A percentile compares a stretch with the other conserved stretches of the same genome.
Evolutionary conservation across 768 basidiomycete genomes (phyloP).

Genomic region (Amanita molliuscula): DNA sequence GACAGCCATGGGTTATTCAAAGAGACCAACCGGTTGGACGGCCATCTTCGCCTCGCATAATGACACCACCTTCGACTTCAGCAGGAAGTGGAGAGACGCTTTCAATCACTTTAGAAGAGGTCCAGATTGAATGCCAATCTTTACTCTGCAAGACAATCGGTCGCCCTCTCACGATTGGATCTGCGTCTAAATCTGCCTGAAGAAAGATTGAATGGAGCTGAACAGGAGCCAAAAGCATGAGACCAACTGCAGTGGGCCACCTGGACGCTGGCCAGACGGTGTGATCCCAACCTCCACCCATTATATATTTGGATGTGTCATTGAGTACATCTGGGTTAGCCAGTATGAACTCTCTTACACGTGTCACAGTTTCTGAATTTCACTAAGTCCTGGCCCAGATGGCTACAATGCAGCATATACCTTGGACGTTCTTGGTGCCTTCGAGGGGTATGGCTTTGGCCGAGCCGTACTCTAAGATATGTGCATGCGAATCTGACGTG

Average conservation of each 20-base stretch:
- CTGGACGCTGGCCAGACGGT: conserved; percentile 51
- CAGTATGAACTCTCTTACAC: conserved; percentile 52
- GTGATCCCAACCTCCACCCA: conserved; percentile 90
- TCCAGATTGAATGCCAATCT: conserved; percentile 87
- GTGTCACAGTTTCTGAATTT: conserved; percentile 45
- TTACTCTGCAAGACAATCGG: conserved; percentile 75
- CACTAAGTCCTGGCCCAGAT: background rate
- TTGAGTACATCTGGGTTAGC: conserved; percentile 43
- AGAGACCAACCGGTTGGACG: conserved; percentile 53
- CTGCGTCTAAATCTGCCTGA: conserved; percentile 66
- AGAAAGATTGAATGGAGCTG: background rate
- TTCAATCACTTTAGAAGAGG: conserved; percentile 53
- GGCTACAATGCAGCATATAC: conserved; percentile 18
- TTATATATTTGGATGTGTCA: conserved; percentile 52
- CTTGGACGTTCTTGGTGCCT: conserved; percentile 47
- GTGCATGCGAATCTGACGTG: conserved; percentile 63
- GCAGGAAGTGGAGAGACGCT: conserved; percentile 54
- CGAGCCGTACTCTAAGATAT: conserved; percentile 72
- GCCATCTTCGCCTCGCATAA: conserved; percentile 57
- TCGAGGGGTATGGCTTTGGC: conserved; percentile 53
- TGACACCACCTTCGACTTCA: conserved; percentile 68
- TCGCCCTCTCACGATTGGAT: conserved; percentile 55
- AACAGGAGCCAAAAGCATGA: background rate
- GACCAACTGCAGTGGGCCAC: conserved; percentile 61
- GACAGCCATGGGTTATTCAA: conserved; percentile 6